A percentile compares a stretch with the other conserved stretches of the same genome.
phyloP scores from a whole-genome alignment of 2,329 filamentous ascomycete species.

The Colletotrichum plurivorum region DNA sequence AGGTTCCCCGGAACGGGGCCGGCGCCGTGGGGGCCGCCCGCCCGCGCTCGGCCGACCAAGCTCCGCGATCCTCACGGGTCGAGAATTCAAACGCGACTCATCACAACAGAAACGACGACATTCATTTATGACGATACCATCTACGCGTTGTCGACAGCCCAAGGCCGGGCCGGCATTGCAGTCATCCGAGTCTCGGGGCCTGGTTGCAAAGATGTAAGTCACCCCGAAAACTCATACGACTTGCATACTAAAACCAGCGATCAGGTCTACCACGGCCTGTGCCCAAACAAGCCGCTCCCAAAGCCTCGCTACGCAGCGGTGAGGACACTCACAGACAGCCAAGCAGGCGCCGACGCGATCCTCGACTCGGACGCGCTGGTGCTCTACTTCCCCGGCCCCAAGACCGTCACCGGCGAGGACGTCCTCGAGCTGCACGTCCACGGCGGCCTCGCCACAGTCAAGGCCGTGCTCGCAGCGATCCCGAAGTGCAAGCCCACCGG shows the following conservation, averaged over 20 bases:
- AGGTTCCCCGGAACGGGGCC: conserved; percentile 3
- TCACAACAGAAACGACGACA: not conserved
- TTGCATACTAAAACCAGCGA: not conserved
- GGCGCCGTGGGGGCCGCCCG: not conserved
- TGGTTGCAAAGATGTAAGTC: conserved; percentile 75
- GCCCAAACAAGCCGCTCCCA: conserved; percentile 60
- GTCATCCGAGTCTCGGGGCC: conserved; percentile 90
- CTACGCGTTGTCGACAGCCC: conserved; percentile 90
- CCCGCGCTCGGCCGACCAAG: not conserved
- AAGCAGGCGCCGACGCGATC: conserved; percentile 61
- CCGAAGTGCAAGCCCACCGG: conserved; percentile 59
- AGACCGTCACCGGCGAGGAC: conserved; percentile 92
- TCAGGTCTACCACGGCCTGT: conserved; percentile 66
- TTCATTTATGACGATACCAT: conserved; percentile 74
- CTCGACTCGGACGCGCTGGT: conserved; percentile 85
- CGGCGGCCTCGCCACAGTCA: conserved; percentile 89
- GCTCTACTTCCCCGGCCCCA: conserved; percentile 85
- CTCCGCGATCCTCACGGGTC: too few relatives aligned
- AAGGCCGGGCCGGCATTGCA: conserved; percentile 90
- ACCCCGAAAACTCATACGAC: not conserved
- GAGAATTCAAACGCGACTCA: not conserved
- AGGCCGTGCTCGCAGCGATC: conserved; percentile 86
- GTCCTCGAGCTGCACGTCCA: conserved; percentile 95
- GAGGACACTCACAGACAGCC: conserved; percentile 77
- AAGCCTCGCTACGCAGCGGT: conserved; percentile 75